These are phyloP conservation scores for Hordeum vulgare DNA, from an alignment of 176 grass and related monocot genomes.

Conservation along the genomic window MorexV3_pseudomolecules_assembly NC_058520.1:608538442-608538941, in stretches of 20 bases:
- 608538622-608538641: slow-evolving; percentile 70
- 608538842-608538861: slow-evolving; percentile 56
- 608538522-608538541: slow-evolving; percentile 65
- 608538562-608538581: slow-evolving; percentile 88
- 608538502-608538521: slow-evolving; percentile 82
- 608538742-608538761: neutral
- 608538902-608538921: slow-evolving; percentile 87
- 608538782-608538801: neutral
- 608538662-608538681: slow-evolving; percentile 81
- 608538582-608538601: slow-evolving; percentile 87
- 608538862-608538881: slow-evolving; percentile 49
- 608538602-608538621: slow-evolving; percentile 90
- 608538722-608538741: neutral
- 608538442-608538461: slow-evolving; percentile 92
- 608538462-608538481: slow-evolving; percentile 93
- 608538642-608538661: slow-evolving; percentile 72
- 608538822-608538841: slow-evolving; percentile 68
- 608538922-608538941: slow-evolving; percentile 82
- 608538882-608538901: slow-evolving; percentile 87
- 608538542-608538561: slow-evolving; percentile 67
- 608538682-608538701: slow-evolving; percentile 76
- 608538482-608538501: slow-evolving; percentile 89
- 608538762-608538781: neutral
- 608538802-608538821: slow-evolving; percentile 53
- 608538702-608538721: neutral